Conservation (phyloP, 108 stramenopile genomes). For the Craspedostauros australis region DNA sequence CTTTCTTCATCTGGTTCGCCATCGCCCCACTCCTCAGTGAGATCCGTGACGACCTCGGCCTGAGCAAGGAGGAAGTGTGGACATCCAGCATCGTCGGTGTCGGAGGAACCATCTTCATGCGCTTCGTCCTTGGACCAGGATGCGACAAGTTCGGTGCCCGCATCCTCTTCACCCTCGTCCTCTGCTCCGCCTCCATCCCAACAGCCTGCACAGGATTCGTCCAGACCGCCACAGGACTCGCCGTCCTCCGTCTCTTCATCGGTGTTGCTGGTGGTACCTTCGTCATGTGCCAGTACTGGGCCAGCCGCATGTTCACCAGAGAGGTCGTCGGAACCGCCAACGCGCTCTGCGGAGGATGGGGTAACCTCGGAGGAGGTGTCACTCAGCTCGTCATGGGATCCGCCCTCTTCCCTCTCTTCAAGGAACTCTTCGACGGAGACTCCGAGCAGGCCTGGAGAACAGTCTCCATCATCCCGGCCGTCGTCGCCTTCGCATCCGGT, state of each 20-base stretch:
- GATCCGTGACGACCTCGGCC: conserved; percentile 45
- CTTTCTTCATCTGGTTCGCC: conserved; percentile 90
- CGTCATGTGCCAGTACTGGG: conserved; percentile 86
- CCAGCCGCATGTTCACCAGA: conserved; percentile 72
- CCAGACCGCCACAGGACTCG: conserved; percentile 43
- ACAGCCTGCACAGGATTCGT: conserved; percentile 57
- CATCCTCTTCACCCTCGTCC: conserved; percentile 46
- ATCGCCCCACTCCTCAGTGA: conserved; percentile 81
- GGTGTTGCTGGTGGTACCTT: conserved; percentile 79
- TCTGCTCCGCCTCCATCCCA: conserved; percentile 64
- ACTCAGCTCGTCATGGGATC: conserved; percentile 66
- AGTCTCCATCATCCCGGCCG: conserved; percentile 68
- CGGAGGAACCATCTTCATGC: conserved; percentile 59
- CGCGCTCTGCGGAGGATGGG: conserved; percentile 82
- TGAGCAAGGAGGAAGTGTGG: conserved; percentile 73
- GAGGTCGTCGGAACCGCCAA: conserved; percentile 85
- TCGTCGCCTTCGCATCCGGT: conserved; percentile 41
- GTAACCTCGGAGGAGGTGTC: conserved; percentile 85
- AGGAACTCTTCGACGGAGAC: conserved; percentile 47
- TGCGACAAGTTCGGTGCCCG: conserved; percentile 80
- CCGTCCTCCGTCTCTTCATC: conserved; percentile 68
- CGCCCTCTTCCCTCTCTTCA: conserved; percentile 57
- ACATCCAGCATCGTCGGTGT: conserved; percentile 74
- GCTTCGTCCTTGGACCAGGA: conserved; percentile 64
- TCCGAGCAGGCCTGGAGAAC: conserved; percentile 73